Evolutionary conservation across 192 early-diverging fungal species (phyloP).

Genomic region (Ambispora gerdemannii): DNA sequence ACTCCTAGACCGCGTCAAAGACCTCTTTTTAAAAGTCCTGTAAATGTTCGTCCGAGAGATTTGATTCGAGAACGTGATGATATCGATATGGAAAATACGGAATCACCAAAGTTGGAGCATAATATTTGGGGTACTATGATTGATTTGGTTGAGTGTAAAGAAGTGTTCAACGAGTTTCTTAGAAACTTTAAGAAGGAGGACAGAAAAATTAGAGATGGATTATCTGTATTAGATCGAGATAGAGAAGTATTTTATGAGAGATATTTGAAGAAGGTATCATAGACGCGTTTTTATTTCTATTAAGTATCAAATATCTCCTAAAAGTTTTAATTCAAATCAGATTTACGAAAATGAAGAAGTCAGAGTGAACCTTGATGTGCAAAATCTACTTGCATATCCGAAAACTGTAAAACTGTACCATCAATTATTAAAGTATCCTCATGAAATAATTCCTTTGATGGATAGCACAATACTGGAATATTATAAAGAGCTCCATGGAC

Average conservation of each 20-base stretch:
- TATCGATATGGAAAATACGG: slow-evolving; percentile 33
- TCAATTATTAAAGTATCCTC: slow-evolving; percentile 88
- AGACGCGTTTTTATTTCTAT: not conserved
- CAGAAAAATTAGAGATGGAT: slow-evolving; percentile 42
- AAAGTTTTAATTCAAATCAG: slow-evolving; percentile 7
- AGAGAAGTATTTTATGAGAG: slow-evolving; percentile 72
- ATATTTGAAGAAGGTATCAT: slow-evolving; percentile 57
- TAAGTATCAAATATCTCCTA: not conserved
- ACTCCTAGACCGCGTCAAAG: not conserved
- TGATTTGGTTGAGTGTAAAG: slow-evolving; percentile 80
- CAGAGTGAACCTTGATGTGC: slow-evolving; percentile 87
- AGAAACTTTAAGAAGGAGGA: slow-evolving; percentile 61
- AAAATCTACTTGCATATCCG: slow-evolving; percentile 71
- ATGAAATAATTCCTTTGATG: slow-evolving; percentile 93
- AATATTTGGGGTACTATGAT: slow-evolving; percentile 93
- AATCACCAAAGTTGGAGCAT: not conserved
- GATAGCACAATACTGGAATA: slow-evolving; percentile 81
- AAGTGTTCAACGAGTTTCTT: slow-evolving; percentile 78
- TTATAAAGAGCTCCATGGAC: slow-evolving; percentile 64
- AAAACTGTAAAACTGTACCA: slow-evolving; percentile 71
- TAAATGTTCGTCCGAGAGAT: not conserved
- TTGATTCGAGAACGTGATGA: not conserved
- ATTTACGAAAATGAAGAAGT: slow-evolving; percentile 64
- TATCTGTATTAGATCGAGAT: slow-evolving; percentile 43
- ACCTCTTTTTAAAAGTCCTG: not conserved